Evolutionary conservation across 768 basidiomycete species (phyloP).

Genomic region (Solioccasus polychromus): DNA sequence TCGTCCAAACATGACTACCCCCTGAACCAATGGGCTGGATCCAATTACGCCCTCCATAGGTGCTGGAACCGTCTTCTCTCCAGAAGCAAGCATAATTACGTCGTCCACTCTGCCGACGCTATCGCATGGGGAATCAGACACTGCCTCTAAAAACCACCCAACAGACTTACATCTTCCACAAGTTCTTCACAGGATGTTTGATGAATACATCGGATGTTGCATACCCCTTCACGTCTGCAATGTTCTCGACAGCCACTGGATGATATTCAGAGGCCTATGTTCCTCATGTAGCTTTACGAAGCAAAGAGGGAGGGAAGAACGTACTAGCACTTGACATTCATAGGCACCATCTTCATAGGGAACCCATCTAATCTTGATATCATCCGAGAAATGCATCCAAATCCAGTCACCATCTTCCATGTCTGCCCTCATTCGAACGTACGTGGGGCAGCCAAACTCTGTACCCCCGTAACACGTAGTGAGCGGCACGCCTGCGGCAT

Average conservation of each 20-base stretch:
- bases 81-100: too few relatives aligned
- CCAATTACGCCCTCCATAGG: too few relatives aligned
- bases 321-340: conserved; percentile 37
- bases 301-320: not conserved
- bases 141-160: conserved; percentile 18
- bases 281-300: not conserved
- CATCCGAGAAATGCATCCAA: conserved; percentile 7
- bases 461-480: conserved; percentile 17
- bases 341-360: conserved; percentile 32
- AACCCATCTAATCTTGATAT: conserved; percentile 27
- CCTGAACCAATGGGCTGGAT: too few relatives aligned
- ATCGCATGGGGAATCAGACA: too few relatives aligned
- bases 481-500: conserved; percentile 16
- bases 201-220: conserved; percentile 44
- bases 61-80: too few relatives aligned
- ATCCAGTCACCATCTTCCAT: conserved; percentile 18
- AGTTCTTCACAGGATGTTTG: conserved; percentile 40
- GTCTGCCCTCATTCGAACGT: not conserved
- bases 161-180: conserved; percentile 41
- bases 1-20: too few relatives aligned
- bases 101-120: conserved; percentile 39
- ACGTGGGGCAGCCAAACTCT: conserved; percentile 14
- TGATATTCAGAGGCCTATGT: conserved; percentile 4
- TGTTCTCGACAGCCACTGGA: conserved; percentile 26
- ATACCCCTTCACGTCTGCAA: conserved; percentile 32